Percentiles rank a stretch among this genome's conserved stretches.
Evolutionary conservation across 2,329 filamentous ascomycete species (phyloP).

Genomic region (Colletotrichum melonis): DNA sequence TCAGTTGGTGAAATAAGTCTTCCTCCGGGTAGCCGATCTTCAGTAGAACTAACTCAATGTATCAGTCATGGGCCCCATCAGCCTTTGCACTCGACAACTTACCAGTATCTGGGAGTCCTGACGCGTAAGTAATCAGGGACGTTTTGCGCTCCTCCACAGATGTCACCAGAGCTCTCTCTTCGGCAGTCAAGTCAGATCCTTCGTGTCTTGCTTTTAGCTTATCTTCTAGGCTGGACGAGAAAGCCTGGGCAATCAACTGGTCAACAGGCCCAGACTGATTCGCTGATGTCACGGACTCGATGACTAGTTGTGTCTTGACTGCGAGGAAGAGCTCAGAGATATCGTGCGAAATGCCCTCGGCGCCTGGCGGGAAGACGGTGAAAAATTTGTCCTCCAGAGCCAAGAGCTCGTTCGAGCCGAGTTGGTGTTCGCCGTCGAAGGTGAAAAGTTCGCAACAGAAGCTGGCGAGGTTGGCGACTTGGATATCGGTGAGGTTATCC

Average conservation of each 20-base stretch:
- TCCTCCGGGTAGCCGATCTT: constrained; percentile 31
- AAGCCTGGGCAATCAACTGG: constrained; percentile 65
- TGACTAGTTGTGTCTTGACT: constrained; percentile 63
- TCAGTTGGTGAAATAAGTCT: constrained; percentile 45
- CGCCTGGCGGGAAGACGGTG: constrained; percentile 53
- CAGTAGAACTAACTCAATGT: constrained; percentile 43
- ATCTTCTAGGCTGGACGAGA: constrained; percentile 67
- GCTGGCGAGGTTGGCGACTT: constrained; percentile 61
- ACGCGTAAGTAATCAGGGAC: constrained; percentile 40
- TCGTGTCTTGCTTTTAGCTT: constrained; percentile 50
- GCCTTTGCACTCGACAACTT: constrained; percentile 37
- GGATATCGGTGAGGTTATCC: constrained; percentile 51
- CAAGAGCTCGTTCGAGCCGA: constrained; percentile 52
- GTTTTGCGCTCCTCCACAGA: constrained; percentile 48
- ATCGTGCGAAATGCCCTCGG: constrained; percentile 52
- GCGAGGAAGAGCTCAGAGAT: constrained; percentile 57
- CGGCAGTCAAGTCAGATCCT: constrained; percentile 45
- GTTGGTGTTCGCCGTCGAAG: constrained; percentile 52
- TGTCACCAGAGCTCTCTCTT: constrained; percentile 48
- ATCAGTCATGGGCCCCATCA: constrained; percentile 46
- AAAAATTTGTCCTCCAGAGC: constrained; percentile 56
- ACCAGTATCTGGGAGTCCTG: constrained; percentile 29
- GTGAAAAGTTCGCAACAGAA: constrained; percentile 52
- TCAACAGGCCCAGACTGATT: constrained; percentile 60
- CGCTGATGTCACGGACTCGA: constrained; percentile 60